Conservation (phyloP, 208 protist genomes). For the Wallacemonas sp. region DNA sequence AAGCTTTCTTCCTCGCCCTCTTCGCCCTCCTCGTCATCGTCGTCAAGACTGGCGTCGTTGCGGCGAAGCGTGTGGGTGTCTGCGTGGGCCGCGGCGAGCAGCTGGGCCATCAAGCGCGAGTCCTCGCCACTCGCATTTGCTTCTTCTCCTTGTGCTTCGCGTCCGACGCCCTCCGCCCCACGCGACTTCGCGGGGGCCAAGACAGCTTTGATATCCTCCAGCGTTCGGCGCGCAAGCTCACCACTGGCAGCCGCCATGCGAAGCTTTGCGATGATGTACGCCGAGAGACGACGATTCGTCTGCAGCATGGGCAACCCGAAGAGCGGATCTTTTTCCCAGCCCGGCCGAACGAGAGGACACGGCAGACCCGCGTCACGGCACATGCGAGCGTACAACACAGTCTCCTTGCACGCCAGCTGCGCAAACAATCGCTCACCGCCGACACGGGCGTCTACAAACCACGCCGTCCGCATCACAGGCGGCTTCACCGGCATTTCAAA, state of each 20-base stretch:
- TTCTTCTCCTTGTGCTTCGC: background rate
- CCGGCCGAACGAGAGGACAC: conserved; percentile 40
- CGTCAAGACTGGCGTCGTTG: background rate
- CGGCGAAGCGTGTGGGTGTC: no score
- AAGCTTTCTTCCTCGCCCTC: conserved; percentile 1
- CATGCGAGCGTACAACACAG: conserved; percentile 30
- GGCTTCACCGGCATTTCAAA: conserved; percentile 18
- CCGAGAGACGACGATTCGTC: conserved; percentile 36
- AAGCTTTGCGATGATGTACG: conserved; percentile 2
- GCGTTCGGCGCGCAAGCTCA: background rate
- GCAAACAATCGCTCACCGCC: conserved; percentile 22
- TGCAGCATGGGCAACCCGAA: conserved; percentile 54
- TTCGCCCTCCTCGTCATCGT: background rate
- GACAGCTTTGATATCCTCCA: background rate
- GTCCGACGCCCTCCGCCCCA: background rate
- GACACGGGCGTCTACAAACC: conserved; percentile 12
- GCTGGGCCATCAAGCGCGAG: background rate
- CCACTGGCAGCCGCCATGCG: conserved; percentile 1
- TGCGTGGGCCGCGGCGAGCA: background rate
- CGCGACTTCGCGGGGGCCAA: background rate
- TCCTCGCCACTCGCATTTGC: no score
- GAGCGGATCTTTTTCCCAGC: conserved; percentile 41
- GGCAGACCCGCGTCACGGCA: conserved; percentile 45
- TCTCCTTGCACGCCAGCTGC: conserved; percentile 33
- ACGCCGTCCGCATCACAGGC: conserved; percentile 18